These are phyloP conservation scores for Pistacia integerrima DNA, from an alignment of 345 rosid species.

Conservation along the genomic window DNA sequence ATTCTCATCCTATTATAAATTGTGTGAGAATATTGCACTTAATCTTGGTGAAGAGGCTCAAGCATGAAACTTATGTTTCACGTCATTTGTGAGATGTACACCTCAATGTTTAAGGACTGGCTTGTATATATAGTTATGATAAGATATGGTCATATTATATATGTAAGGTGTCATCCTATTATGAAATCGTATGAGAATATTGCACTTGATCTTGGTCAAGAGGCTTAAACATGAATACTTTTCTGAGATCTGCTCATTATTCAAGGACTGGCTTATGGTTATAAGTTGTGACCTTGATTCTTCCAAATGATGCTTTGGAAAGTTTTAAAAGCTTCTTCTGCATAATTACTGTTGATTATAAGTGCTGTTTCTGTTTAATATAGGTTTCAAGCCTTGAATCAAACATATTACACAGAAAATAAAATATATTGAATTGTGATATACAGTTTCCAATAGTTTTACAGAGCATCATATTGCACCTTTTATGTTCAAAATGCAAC, in stretches of 20 bases:
- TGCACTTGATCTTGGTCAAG: not conserved
- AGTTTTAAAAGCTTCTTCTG: not conserved
- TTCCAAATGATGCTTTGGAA: not conserved
- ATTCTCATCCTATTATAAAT: not conserved
- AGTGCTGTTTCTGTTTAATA: not conserved
- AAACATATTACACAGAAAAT: no score
- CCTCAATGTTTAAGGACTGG: not conserved
- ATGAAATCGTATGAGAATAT: not conserved
- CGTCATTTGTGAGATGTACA: no score
- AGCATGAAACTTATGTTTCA: not conserved
- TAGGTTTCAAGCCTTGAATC: no score
- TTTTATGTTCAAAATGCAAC: not conserved
- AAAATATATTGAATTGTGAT: no score
- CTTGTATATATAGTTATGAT: not conserved
- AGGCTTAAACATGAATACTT: not conserved
- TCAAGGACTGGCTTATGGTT: not conserved
- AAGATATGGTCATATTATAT: not conserved
- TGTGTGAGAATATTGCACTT: slow-evolving; percentile 4
- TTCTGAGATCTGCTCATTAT: not conserved
- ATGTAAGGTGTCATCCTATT: not conserved
- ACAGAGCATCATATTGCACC: not conserved
- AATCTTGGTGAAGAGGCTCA: slow-evolving; percentile 2
- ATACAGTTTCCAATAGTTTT: no score
- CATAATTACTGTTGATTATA: not conserved
- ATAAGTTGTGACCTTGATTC: not conserved